Evolutionary conservation across 164 flowering plant species (phyloP).

Genomic region (Aristolochia fimbriata): DNA sequence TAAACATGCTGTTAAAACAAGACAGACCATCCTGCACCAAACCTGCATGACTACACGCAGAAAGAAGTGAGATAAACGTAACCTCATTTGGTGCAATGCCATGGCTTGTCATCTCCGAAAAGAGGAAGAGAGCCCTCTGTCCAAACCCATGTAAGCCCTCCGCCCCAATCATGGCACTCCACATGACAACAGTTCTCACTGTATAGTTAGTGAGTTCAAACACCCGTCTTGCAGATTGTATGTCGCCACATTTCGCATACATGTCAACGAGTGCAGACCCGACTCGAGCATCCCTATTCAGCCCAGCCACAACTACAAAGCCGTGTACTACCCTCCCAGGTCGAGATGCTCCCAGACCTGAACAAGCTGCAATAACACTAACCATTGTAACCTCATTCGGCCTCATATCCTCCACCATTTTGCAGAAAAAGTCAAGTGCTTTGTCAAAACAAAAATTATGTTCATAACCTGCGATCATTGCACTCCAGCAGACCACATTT

Average conservation of each 20-base stretch:
- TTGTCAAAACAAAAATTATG: conserved; percentile 12
- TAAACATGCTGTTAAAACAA: conserved; percentile 15
- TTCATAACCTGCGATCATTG: conserved; percentile 23
- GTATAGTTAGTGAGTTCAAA: conserved; percentile 7
- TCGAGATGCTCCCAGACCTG: conserved; percentile 16
- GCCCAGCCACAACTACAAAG: conserved; percentile 9
- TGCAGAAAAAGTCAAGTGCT: conserved; percentile 15
- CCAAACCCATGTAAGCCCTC: conserved; percentile 27
- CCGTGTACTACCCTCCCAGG: conserved; percentile 16
- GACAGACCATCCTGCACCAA: conserved; percentile 18
- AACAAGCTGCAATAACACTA: conserved; percentile 20
- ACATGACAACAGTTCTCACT: conserved; percentile 14
- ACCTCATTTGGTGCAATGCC: conserved; percentile 18
- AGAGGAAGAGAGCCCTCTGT: conserved; percentile 13
- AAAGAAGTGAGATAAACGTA: conserved; percentile 17
- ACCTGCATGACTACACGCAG: conserved; percentile 27
- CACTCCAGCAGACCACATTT: conserved; percentile 29
- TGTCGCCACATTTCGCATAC: conserved; percentile 70
- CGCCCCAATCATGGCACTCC: conserved; percentile 27
- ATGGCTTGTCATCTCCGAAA: conserved; percentile 10
- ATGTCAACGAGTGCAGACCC: conserved; percentile 59
- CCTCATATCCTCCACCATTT: conserved; percentile 12
- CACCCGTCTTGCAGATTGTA: conserved; percentile 14
- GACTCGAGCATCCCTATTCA: conserved; percentile 10
- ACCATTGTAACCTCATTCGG: conserved; percentile 22